Base-by-base conservation (phyloP, 352 stramenopile species). In the Hyaloperonospora arabidopsidis region DNA sequence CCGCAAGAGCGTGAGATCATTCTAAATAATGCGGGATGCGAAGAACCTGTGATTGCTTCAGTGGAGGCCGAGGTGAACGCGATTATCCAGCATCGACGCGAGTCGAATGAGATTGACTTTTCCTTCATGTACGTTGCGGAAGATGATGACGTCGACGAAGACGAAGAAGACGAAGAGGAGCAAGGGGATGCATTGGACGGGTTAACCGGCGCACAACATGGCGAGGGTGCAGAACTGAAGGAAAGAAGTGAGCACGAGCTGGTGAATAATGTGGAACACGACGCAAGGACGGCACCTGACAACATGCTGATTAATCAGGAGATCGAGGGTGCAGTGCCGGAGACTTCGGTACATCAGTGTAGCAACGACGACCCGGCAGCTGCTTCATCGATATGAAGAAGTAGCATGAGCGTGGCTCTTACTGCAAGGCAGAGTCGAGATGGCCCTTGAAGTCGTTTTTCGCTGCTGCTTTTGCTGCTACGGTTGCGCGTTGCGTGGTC, bases 81-180 rank as follows among this genome's bases (percentile, higher is more conserved):
- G 32, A 92, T 92, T 54, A 92, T 92, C 52, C 67, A 77, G 17
- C 67, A 87, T 58, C 68, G 82, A 57, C 75, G 77, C 57, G 82
- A 92, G 62, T 89, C 82, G 36, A 92, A 92, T 50, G 82, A 89
- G 56, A 76, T 84, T 18, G 82, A 92, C 60, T 84, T 86, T 54
- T 73, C 87, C 45, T 89, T 84, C 49, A 71, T 92, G 52, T 89
- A 87, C 47, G 77, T 74, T 5, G 56, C 77, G 3, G 63, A 59
- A 25, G 72, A 77, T 28, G 57, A 69, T 22, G 63, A 76, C 10
- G 60, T 70, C n/a, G 49, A 71, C 22, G 57, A 70, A 8, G 62
- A 70, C 11, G 57, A 67, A 29, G 57, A 68, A 28, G 72, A 70
- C 14, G 15, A 44, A 5, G 61, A 68, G 22, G 63, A 70, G 14